These are phyloP conservation scores for Mallotus repandus DNA, from an alignment of 441 rosid genomes.

Conservation along the genomic window DNA sequence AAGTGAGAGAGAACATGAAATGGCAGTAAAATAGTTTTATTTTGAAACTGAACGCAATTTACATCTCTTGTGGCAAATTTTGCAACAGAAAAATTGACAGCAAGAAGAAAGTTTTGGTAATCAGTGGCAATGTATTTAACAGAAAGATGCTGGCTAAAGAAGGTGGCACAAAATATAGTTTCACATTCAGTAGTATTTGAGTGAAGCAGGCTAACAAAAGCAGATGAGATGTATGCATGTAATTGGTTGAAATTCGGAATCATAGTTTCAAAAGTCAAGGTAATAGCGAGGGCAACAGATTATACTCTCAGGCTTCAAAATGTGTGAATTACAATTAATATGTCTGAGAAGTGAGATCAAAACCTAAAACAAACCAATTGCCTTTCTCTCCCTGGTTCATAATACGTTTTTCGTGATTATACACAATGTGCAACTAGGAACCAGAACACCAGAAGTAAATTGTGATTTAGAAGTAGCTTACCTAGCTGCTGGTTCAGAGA, in stretches of 20 bases:
- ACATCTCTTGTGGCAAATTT: neutral
- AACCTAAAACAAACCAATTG: neutral
- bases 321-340: neutral
- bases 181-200: too few species aligned
- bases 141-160: conserved; percentile 4
- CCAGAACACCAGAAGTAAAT: conserved; percentile 9
- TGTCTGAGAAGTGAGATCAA: neutral
- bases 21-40: neutral
- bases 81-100: neutral
- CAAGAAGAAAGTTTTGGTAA: neutral
- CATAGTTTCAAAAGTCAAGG: neutral
- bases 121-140: neutral
- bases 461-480: conserved; percentile 25
- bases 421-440: neutral
- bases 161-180: neutral
- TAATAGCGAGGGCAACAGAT: neutral
- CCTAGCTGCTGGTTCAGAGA: conserved; percentile 94
- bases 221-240: neutral
- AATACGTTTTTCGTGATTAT: neutral
- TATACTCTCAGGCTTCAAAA: neutral
- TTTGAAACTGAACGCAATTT: neutral
- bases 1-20: neutral
- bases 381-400: neutral
- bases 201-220: too few species aligned
- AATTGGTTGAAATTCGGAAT: neutral